Evolutionary conservation across 169 alveolate genomes (phyloP).

Genomic region (Cytauxzoon felis): DNA sequence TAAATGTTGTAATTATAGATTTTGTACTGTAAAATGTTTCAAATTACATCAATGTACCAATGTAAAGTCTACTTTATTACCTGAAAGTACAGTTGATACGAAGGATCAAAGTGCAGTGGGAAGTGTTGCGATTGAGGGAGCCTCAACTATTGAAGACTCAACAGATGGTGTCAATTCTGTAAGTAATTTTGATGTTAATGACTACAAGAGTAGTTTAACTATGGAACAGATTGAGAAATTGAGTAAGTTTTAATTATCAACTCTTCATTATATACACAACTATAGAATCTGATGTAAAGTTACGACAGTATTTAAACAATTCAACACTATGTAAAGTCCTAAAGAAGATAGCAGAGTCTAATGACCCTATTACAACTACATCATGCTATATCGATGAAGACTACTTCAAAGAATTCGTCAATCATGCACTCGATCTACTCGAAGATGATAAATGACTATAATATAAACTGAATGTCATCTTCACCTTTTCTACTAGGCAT

Average conservation of each 20-base stretch:
- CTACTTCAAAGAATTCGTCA: constrained; percentile 20
- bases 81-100: not conserved
- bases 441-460: too few species aligned
- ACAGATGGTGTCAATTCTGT: too few species aligned
- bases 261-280: too few species aligned
- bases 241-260: too few species aligned
- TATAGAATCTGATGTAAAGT: constrained; percentile 16
- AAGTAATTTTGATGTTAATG: too few species aligned
- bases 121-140: too few species aligned
- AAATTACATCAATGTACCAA: constrained; percentile 28
- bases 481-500: too few species aligned
- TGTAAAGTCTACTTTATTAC: not conserved
- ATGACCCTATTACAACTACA: constrained; percentile 2
- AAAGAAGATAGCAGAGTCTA: not conserved
- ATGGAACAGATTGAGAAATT: too few species aligned
- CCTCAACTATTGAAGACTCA: too few species aligned
- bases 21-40: constrained; percentile 53
- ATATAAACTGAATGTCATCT: too few species aligned
- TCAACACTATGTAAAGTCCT: constrained; percentile 11
- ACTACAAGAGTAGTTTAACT: too few species aligned
- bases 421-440: constrained; percentile 9
- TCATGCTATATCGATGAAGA: constrained; percentile 36
- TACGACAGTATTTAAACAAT: constrained; percentile 17
- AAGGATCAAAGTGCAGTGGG: not conserved
- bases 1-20: constrained; percentile 43